These are phyloP conservation scores for Pterocarpus santalinus DNA, from an alignment of 306 rosid genomes.

Conservation along the genomic window DNA sequence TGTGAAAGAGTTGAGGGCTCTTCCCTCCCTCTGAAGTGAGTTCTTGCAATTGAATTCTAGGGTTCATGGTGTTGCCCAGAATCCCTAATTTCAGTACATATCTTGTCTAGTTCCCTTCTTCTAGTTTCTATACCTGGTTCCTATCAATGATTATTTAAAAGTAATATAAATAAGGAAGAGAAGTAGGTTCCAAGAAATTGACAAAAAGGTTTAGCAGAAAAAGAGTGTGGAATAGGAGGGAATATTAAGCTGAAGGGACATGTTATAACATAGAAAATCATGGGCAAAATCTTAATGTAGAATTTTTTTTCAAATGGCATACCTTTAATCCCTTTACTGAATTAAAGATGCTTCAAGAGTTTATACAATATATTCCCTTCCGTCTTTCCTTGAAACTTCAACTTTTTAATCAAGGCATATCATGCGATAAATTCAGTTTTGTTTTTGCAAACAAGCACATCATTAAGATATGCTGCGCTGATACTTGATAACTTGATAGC, in stretches of 20 bases:
- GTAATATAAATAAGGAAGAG: conserved; percentile 24
- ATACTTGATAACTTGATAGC: conserved; percentile 9
- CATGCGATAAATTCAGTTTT: not conserved
- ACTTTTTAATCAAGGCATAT: conserved; percentile 7
- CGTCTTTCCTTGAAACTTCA: conserved; percentile 20
- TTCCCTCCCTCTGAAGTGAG: too few relatives aligned
- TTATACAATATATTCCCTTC: not conserved
- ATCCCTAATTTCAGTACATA: too few relatives aligned
- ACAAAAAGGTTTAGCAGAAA: not conserved
- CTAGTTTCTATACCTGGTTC: too few relatives aligned
- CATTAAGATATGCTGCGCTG: conserved; percentile 5
- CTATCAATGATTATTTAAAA: not conserved
- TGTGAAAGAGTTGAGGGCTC: too few relatives aligned
- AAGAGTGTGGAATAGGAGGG: not conserved
- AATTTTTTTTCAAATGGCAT: conserved; percentile 17
- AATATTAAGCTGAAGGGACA: conserved; percentile 12
- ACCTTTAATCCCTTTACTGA: conserved; percentile 17
- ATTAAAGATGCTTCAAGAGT: not conserved
- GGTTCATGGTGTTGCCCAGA: too few relatives aligned
- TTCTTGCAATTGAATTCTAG: too few relatives aligned
- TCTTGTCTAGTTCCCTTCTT: too few relatives aligned
- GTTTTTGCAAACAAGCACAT: not conserved
- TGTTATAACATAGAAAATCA: not conserved
- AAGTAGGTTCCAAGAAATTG: too few relatives aligned
- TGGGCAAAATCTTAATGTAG: not conserved